phyloP scores from a whole-genome alignment of 2,329 filamentous ascomycete genomes.

The Beauveria varroae region DNA sequence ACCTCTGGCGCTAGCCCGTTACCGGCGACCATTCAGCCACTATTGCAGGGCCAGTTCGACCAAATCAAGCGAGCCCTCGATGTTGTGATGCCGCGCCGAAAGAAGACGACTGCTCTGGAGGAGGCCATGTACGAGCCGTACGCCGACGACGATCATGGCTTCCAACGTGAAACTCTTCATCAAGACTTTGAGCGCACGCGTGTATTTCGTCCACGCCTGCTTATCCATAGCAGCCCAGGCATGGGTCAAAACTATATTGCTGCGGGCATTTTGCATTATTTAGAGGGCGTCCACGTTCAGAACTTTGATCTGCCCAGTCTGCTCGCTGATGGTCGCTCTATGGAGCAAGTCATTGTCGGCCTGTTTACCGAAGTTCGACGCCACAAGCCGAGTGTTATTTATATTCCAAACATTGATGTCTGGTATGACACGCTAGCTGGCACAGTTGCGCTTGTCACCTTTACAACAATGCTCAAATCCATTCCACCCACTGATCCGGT shows the following conservation, averaged over 20 bases:
- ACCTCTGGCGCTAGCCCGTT: conserved; percentile 77
- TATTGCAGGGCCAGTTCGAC: conserved; percentile 65
- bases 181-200: conserved; percentile 80
- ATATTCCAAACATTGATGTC: conserved; percentile 79
- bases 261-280: conserved; percentile 76
- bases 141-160: conserved; percentile 73
- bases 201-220: conserved; percentile 78
- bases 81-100: conserved; percentile 72
- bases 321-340: conserved; percentile 72
- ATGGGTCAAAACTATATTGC: conserved; percentile 94
- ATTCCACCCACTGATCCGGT: conserved; percentile 88
- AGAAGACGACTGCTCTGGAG: conserved; percentile 81
- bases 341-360: conserved; percentile 83
- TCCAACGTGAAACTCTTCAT: conserved; percentile 68
- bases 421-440: conserved; percentile 65
- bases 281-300: conserved; percentile 91
- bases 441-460: conserved; percentile 69
- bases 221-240: conserved; percentile 73
- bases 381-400: conserved; percentile 93
- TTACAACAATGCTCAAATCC: conserved; percentile 71
- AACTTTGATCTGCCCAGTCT: conserved; percentile 87
- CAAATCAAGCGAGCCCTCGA: conserved; percentile 64
- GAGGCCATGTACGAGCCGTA: conserved; percentile 90
- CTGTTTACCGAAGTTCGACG: conserved; percentile 88
- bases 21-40: conserved; percentile 70